These are phyloP conservation scores for Taphrina betulina DNA, from an alignment of 1,139 yeast genomes.

Conservation along the genomic window DNA sequence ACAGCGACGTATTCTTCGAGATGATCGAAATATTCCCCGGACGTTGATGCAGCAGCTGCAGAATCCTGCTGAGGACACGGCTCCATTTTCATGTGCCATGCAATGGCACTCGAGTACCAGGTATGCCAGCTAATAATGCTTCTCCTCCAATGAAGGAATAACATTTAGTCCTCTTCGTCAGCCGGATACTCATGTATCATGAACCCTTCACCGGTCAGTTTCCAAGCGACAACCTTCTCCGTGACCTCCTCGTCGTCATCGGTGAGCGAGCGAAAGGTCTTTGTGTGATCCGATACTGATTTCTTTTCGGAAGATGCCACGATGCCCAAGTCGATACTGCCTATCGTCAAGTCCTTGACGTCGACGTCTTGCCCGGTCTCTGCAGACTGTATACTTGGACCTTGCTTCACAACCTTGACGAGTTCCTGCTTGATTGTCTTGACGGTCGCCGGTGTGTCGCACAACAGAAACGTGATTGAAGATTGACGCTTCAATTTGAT, in stretches of 20 bases:
- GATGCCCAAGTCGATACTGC: background rate
- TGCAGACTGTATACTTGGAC: too few species aligned
- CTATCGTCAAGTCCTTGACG: background rate
- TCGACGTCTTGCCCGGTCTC: background rate
- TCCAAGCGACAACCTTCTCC: background rate
- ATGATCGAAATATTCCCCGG: too few species aligned
- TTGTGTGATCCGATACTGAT: background rate
- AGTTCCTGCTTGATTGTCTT: too few species aligned
- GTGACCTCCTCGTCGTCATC: background rate
- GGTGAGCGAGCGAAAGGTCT: background rate
- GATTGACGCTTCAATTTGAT: constrained; percentile 4
- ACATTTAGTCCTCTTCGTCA: constrained; percentile 4
- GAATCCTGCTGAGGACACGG: too few species aligned
- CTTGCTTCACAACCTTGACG: too few species aligned
- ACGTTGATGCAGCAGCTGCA: too few species aligned
- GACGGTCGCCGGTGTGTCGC: background rate
- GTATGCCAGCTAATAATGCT: too few species aligned
- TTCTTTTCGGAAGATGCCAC: background rate
- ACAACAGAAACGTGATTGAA: constrained; percentile 7
- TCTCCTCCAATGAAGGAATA: too few species aligned
- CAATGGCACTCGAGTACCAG: too few species aligned
- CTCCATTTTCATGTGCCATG: too few species aligned
- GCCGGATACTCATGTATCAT: constrained; percentile 6
- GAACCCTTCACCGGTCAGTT: constrained; percentile 17
- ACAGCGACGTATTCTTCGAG: too few species aligned